Evolutionary conservation across 2,329 filamentous ascomycete species (phyloP).

Genomic region (Elsinoe ampelina): DNA sequence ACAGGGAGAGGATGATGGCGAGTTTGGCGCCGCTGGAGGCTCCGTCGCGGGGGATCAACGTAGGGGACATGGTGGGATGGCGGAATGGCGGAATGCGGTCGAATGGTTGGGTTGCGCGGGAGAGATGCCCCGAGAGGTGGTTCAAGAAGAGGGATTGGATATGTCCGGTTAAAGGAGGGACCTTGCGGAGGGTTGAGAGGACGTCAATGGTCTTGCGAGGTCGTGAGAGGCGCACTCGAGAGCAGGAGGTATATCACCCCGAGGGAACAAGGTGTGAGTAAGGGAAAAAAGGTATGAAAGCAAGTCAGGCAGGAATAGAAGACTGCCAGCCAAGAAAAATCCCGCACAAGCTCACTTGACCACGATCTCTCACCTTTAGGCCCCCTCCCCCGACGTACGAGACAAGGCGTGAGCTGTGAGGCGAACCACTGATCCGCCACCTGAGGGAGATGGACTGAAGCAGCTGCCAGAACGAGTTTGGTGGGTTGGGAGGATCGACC

Average conservation of each 20-base stretch:
- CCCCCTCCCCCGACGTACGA: not conserved
- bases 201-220: too few relatives aligned
- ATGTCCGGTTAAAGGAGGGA: too few relatives aligned
- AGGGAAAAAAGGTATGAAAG: not conserved
- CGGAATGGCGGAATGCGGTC: too few relatives aligned
- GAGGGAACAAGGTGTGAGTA: not conserved
- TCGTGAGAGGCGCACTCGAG: too few relatives aligned
- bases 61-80: not conserved
- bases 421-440: not conserved
- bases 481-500: not conserved
- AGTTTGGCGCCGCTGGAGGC: constrained; percentile 3
- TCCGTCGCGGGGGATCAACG: not conserved
- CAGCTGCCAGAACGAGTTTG: not conserved
- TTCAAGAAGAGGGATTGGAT: too few relatives aligned
- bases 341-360: not conserved
- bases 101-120: too few relatives aligned
- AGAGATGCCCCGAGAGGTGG: too few relatives aligned
- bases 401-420: not conserved
- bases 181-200: too few relatives aligned
- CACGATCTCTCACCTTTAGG: not conserved
- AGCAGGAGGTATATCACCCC: not conserved
- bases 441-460: not conserved
- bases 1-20: constrained; percentile 11
- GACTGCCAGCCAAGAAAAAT: not conserved
- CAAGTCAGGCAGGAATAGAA: too few relatives aligned